Evolutionary conservation across 768 basidiomycete species (phyloP).

Genomic region (Tricholoma furcatifolium): DNA sequence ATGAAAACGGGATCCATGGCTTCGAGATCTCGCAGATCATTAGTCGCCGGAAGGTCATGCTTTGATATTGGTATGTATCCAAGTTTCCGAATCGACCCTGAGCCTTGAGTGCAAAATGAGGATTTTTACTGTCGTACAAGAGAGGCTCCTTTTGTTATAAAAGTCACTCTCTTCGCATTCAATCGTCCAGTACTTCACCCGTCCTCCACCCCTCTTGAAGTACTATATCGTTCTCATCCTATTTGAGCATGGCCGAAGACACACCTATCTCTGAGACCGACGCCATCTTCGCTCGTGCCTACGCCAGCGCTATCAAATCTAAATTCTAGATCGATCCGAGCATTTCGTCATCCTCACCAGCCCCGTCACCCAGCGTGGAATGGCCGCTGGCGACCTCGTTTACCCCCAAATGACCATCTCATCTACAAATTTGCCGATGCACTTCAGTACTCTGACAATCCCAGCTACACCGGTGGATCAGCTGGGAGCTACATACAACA

Average conservation of each 20-base stretch:
- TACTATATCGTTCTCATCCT: too few relatives aligned
- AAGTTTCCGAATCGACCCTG: too few relatives aligned
- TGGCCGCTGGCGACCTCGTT: neutral
- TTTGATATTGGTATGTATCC: too few relatives aligned
- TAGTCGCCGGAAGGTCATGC: too few relatives aligned
- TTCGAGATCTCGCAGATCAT: too few relatives aligned
- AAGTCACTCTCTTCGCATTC: too few relatives aligned
- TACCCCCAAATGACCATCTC: neutral
- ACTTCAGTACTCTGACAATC: conserved; percentile 5
- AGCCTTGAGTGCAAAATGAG: too few relatives aligned
- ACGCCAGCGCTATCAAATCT: neutral
- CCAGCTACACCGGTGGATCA: neutral
- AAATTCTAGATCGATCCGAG: conserved; percentile 3
- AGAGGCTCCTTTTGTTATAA: too few relatives aligned
- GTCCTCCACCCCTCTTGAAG: too few relatives aligned
- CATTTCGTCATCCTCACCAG: conserved; percentile 3
- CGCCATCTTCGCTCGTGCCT: conserved; percentile 7
- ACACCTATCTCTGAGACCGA: conserved; percentile 2
- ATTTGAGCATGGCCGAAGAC: neutral
- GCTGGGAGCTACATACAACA: neutral
- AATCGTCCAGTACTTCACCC: too few relatives aligned
- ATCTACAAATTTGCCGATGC: conserved; percentile 4
- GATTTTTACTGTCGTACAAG: too few relatives aligned
- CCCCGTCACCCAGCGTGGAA: conserved; percentile 3
- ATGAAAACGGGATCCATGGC: too few relatives aligned